Conservation (phyloP, 306 rosid genomes). For the Mimosa pudica region DNA sequence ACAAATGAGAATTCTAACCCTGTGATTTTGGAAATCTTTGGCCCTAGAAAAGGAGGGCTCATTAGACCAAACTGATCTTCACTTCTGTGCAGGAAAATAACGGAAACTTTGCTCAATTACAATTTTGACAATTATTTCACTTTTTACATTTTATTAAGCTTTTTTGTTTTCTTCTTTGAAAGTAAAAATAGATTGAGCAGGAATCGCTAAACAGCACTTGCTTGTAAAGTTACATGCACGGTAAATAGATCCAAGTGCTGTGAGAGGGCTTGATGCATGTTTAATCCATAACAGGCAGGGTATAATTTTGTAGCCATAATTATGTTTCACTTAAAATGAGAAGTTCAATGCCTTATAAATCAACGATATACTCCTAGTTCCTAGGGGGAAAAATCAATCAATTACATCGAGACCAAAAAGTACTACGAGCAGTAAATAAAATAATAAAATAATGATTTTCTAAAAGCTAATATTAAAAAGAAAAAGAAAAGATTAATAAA, state of each 20-base stretch:
- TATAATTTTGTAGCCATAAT: neutral
- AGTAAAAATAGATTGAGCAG: constrained; percentile 26
- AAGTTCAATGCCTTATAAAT: constrained; percentile 11
- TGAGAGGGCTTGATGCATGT: constrained; percentile 3
- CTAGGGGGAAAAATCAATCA: too few species aligned
- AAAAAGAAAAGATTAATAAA: neutral
- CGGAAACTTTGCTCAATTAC: constrained; percentile 14
- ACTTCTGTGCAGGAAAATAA: constrained; percentile 25
- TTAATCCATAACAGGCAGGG: constrained; percentile 1
- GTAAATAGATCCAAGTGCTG: neutral
- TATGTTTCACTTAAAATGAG: constrained; percentile 6
- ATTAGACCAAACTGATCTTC: constrained; percentile 20
- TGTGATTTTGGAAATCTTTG: constrained; percentile 31
- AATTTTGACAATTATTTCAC: constrained; percentile 33
- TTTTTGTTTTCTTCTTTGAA: constrained; percentile 23
- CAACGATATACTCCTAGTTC: neutral
- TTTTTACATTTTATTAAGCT: constrained; percentile 27
- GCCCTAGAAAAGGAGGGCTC: constrained; percentile 24
- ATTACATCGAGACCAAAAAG: too few species aligned
- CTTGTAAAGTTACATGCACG: constrained; percentile 4
- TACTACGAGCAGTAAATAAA: too few species aligned
- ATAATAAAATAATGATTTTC: neutral
- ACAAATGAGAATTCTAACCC: constrained; percentile 22
- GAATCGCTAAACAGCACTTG: constrained; percentile 11
- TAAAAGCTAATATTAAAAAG: neutral